Percentiles rank a stretch among this genome's conserved stretches.
These are phyloP conservation scores for Penicillium nordicum DNA, from an alignment of 2,329 filamentous ascomycete genomes.

Conservation along the genomic window DNA sequence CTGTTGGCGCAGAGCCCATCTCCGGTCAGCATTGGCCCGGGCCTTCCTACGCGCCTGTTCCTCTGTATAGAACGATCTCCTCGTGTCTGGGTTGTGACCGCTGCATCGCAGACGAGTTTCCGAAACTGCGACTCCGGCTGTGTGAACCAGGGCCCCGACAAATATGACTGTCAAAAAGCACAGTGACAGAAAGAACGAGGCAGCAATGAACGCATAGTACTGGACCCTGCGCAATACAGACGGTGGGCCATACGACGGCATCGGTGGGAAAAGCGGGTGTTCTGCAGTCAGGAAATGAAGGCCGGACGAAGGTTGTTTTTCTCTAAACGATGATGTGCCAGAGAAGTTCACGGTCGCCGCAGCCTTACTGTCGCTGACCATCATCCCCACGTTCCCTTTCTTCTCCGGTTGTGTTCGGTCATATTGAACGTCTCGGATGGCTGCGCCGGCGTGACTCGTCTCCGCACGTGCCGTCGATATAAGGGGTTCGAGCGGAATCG, in stretches of 20 bases:
- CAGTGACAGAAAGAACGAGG: constrained; percentile 73
- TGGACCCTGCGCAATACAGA: constrained; percentile 63
- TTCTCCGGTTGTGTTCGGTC: not conserved
- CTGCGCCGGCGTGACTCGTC: constrained; percentile 4
- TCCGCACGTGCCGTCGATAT: constrained; percentile 6
- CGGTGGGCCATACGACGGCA: constrained; percentile 77
- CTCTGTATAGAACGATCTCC: constrained; percentile 69
- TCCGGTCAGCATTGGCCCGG: constrained; percentile 56
- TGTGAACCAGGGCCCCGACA: constrained; percentile 67
- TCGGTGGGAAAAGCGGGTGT: constrained; percentile 67
- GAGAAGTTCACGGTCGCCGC: not conserved
- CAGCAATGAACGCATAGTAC: constrained; percentile 60
- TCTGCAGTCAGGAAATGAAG: constrained; percentile 11
- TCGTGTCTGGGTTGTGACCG: constrained; percentile 57
- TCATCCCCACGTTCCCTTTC: not conserved
- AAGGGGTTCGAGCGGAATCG: constrained; percentile 9
- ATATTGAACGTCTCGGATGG: not conserved
- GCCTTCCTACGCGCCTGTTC: constrained; percentile 59
- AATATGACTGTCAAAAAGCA: constrained; percentile 75
- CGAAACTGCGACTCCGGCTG: constrained; percentile 53
- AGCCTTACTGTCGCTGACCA: not conserved
- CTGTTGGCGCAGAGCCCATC: constrained; percentile 56
- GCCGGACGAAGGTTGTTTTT: constrained; percentile 12
- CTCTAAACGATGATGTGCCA: not conserved
- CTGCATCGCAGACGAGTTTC: constrained; percentile 54